A percentile compares a stretch with the other conserved stretches of the same genome.
Evolutionary conservation across 1,284 basidiomycete genomes (phyloP).

Genomic region (Anthracocystis walkeri): DNA sequence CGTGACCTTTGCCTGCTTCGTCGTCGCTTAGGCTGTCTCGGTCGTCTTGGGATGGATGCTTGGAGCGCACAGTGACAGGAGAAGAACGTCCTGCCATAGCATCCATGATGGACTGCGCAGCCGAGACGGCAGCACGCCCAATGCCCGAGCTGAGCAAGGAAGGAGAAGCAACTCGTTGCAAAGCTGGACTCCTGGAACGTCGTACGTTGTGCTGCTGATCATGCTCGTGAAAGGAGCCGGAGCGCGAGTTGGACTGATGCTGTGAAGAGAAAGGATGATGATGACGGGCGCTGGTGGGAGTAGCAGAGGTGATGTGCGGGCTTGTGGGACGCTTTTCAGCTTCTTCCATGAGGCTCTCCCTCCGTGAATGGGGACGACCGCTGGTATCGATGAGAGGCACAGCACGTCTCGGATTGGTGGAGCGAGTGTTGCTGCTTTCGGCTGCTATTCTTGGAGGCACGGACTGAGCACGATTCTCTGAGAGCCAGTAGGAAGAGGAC

Average conservation of each 20-base stretch:
- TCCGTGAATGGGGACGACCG: conserved; percentile 26
- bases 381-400: conserved; percentile 45
- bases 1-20: conserved; percentile 60
- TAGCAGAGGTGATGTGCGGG: conserved; percentile 55
- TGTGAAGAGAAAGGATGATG: conserved; percentile 23
- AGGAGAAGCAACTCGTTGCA: conserved; percentile 38
- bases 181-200: conserved; percentile 19
- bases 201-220: conserved; percentile 17
- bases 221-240: conserved; percentile 32
- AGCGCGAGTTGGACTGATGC: conserved; percentile 18
- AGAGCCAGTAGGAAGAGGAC: conserved; percentile 31
- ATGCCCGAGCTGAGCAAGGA: conserved; percentile 45
- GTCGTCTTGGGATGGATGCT: conserved; percentile 20
- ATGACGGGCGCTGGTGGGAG: conserved; percentile 48
- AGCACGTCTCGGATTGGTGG: conserved; percentile 20
- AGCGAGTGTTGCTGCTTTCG: conserved; percentile 20
- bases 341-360: conserved; percentile 40
- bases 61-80: conserved; percentile 29
- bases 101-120: conserved; percentile 60
- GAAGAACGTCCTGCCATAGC: conserved; percentile 55
- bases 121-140: conserved; percentile 51
- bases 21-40: conserved; percentile 51
- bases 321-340: conserved; percentile 53
- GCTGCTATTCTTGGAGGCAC: conserved; percentile 38
- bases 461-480: conserved; percentile 36